These are phyloP conservation scores for Polyrhizophydium stewartii DNA, from an alignment of 371 early-diverging fungal genomes.

Conservation along the genomic window DNA sequence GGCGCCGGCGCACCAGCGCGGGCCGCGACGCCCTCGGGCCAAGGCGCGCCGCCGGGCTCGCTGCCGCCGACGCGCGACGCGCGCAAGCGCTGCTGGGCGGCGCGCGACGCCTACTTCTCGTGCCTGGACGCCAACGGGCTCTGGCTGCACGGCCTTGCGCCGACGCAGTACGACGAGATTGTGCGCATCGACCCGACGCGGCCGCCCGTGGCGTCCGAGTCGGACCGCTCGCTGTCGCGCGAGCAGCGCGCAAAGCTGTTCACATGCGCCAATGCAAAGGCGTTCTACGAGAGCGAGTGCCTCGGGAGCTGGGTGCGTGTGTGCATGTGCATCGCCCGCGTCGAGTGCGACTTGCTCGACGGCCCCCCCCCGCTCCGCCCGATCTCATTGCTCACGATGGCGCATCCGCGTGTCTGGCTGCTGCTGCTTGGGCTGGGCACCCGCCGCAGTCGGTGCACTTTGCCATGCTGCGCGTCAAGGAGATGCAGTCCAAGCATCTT, in stretches of 20 bases:
- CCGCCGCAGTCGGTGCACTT: constrained; percentile 22
- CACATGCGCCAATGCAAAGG: constrained; percentile 16
- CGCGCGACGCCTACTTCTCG: constrained; percentile 38
- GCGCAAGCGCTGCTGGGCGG: constrained; percentile 34
- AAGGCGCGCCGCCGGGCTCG: too few relatives aligned
- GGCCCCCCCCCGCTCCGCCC: too few relatives aligned
- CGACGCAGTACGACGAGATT: constrained; percentile 23
- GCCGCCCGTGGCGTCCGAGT: constrained; percentile 6
- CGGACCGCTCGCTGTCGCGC: constrained; percentile 21
- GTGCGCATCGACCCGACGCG: constrained; percentile 27
- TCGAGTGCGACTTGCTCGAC: too few relatives aligned
- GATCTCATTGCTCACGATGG: background rate
- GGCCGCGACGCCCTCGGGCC: too few relatives aligned
- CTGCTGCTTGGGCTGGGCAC: too few relatives aligned
- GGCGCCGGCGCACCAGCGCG: too few relatives aligned
- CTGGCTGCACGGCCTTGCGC: constrained; percentile 35
- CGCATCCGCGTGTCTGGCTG: too few relatives aligned
- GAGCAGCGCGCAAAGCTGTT: constrained; percentile 22
- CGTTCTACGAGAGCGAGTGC: constrained; percentile 28
- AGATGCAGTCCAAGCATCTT: constrained; percentile 29
- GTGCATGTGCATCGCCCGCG: background rate
- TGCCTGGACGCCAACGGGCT: constrained; percentile 32
- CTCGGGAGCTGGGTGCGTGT: constrained; percentile 35
- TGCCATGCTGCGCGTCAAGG: constrained; percentile 38
- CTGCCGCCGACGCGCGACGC: constrained; percentile 19